phyloP scores from a whole-genome alignment of 2,329 filamentous ascomycete genomes.

The Aureobasidium sp. region DNA sequence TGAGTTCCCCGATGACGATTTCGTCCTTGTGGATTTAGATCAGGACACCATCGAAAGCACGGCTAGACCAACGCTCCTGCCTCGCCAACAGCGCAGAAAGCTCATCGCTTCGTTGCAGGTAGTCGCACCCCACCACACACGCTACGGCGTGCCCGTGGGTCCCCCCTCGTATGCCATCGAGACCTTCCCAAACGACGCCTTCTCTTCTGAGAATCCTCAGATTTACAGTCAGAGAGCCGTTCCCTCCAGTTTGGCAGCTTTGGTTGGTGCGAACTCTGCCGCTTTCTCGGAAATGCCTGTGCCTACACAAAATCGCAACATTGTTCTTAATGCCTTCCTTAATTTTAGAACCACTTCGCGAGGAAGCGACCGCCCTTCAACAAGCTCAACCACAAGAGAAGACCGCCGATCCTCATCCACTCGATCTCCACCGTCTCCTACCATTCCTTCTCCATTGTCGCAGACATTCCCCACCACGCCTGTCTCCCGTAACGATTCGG shows the following conservation, averaged over 20 bases:
- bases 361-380: conserved; percentile 66
- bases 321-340: conserved; percentile 87
- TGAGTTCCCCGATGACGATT: conserved; percentile 88
- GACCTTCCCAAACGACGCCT: conserved; percentile 83
- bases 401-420: conserved; percentile 27
- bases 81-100: conserved; percentile 84
- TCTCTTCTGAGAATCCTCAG: conserved; percentile 75
- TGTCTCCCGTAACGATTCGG: conserved; percentile 84
- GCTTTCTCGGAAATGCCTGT: conserved; percentile 58
- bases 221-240: conserved; percentile 68
- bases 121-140: conserved; percentile 81
- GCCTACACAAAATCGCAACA: conserved; percentile 45
- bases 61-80: conserved; percentile 66
- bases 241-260: conserved; percentile 69
- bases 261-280: conserved; percentile 82
- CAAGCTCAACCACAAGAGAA: conserved; percentile 50
- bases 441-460: conserved; percentile 76
- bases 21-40: conserved; percentile 89
- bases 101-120: conserved; percentile 79
- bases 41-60: conserved; percentile 84
- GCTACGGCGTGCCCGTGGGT: conserved; percentile 78
- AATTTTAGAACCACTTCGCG: conserved; percentile 61
- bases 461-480: conserved; percentile 70
- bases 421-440: conserved; percentile 51
- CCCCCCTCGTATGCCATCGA: conserved; percentile 90